Evolutionary conservation across 1,284 basidiomycete species (phyloP), one percentile per base, ranked within the genome.

Genomic region (Marasmius tenuissimus): DNA sequence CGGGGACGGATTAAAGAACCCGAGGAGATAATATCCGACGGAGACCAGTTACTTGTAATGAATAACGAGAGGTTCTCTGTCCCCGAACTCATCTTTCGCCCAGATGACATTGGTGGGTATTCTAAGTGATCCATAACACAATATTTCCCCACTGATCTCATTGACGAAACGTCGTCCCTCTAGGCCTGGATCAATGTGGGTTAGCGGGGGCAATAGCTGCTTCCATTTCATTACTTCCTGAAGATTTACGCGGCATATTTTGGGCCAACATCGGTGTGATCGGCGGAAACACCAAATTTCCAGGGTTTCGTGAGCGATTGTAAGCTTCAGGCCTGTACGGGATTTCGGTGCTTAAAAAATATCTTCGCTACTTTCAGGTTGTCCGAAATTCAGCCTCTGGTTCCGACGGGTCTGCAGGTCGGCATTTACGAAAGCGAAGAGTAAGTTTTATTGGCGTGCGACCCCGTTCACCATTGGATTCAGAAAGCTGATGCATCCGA

Each of bases 181-280:
- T 74, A 94, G 94, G 94, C 4, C 76, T 98, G 48, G 83, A 89
- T 11, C 95, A 97, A 71, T 81, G 84, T 18, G 94, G 95, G 0
- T 76, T 98, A 16, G 81, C 93, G 27, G 83, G 84, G 60, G 87
- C 90, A 5, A 85, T 97, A 60, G 89, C 90, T 39, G 71, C 84
- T 61, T 88, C 90, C 60, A 94, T 98, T 70, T 79, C 82, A 0
- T 75, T 82, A 38, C 83, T 96, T 63, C 92, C 92, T 0, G 78
- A 83, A 55, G 92, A 94, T 68, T 69, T 96, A 39, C 92, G 88
- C 67, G 94, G 93, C 33, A 86, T 97, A 87, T 95, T 95, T 75
- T 98, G 95, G 95, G 86, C 87, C 42, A 94, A 98, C 73, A 94
- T 98, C 65, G 90, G 93, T 5, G 77, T 97, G 62, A 85, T 95